Evolutionary conservation across 192 early-diverging fungal genomes (phyloP).

Genomic region (Lunasporangiospora selenospora): DNA sequence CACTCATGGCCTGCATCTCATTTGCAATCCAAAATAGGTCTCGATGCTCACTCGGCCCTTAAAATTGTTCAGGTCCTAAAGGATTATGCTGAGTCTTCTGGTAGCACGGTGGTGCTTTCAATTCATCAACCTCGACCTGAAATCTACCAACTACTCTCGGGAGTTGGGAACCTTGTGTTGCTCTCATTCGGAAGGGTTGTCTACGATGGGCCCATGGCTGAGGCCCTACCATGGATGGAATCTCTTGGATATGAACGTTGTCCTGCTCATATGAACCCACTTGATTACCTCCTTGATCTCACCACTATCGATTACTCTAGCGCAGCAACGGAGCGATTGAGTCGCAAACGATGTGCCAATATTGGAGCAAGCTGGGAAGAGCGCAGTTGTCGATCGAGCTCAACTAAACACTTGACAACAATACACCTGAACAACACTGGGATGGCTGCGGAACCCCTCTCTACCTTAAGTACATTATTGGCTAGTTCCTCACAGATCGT

Average conservation of each 20-base stretch:
- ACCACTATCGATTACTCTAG: not conserved
- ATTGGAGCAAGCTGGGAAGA: too few species aligned
- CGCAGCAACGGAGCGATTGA: not conserved
- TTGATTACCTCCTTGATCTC: conserved; percentile 12
- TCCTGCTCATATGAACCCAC: conserved; percentile 10
- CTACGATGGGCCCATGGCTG: conserved; percentile 1
- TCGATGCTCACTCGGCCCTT: conserved; percentile 11
- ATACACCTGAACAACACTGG: too few species aligned
- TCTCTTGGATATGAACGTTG: conserved; percentile 6
- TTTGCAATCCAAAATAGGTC: too few species aligned
- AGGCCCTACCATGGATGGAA: conserved; percentile 7
- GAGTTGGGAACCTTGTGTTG: not conserved
- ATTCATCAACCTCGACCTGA: conserved; percentile 29
- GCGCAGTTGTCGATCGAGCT: too few species aligned
- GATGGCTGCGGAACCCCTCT: too few species aligned
- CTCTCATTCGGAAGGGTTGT: conserved; percentile 4
- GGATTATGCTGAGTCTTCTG: not conserved
- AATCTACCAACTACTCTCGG: conserved; percentile 16
- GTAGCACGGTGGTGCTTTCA: conserved; percentile 10
- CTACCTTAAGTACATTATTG: too few species aligned
- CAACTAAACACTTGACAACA: too few species aligned
- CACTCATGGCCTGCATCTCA: too few species aligned
- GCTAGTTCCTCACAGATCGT: too few species aligned
- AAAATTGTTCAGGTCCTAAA: conserved; percentile 8
- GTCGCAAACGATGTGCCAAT: too few species aligned